phyloP scores from a whole-genome alignment of 805 yeast species.

The Wickerhamomyces canadensis region DNA sequence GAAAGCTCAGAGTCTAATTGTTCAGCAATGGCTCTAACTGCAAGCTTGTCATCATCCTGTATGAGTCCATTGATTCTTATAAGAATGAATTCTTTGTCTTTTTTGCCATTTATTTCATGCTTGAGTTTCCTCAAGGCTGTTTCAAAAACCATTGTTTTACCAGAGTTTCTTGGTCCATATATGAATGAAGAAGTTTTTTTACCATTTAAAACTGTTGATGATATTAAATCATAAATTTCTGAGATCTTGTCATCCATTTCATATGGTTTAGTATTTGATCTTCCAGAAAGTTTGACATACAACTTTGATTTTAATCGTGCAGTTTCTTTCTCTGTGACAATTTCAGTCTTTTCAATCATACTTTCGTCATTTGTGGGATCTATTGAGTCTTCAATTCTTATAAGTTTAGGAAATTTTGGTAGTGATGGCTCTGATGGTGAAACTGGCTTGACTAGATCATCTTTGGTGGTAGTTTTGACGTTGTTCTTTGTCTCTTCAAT shows the following conservation, averaged over 20 bases:
- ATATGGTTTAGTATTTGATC: conserved; percentile 21
- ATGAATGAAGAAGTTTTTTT: conserved; percentile 81
- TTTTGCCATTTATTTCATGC: conserved; percentile 23
- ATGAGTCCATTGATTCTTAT: conserved; percentile 64
- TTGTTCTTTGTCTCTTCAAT: conserved; percentile 1
- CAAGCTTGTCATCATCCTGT: conserved; percentile 70
- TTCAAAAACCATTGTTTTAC: conserved; percentile 63
- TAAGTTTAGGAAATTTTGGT: too few relatives aligned
- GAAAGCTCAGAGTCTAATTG: conserved; percentile 57
- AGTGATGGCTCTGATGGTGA: too few relatives aligned
- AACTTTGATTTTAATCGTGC: conserved; percentile 11
- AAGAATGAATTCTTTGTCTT: conserved; percentile 50
- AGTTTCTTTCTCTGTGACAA: not conserved
- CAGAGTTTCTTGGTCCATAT: conserved; percentile 76
- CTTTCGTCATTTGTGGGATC: too few relatives aligned
- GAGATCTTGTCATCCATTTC: conserved; percentile 32
- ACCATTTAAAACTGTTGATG: conserved; percentile 55
- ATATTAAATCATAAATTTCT: conserved; percentile 53
- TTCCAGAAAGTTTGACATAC: conserved; percentile 25
- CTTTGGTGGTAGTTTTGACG: too few relatives aligned
- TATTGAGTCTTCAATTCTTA: too few relatives aligned
- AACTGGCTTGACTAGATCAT: too few relatives aligned
- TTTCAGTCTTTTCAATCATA: conserved; percentile 6
- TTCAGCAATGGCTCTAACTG: conserved; percentile 79
- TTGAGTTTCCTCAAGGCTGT: conserved; percentile 45